phyloP scores from a whole-genome alignment of 257 asterid genomes.

The Capsicum chinense region DNA sequence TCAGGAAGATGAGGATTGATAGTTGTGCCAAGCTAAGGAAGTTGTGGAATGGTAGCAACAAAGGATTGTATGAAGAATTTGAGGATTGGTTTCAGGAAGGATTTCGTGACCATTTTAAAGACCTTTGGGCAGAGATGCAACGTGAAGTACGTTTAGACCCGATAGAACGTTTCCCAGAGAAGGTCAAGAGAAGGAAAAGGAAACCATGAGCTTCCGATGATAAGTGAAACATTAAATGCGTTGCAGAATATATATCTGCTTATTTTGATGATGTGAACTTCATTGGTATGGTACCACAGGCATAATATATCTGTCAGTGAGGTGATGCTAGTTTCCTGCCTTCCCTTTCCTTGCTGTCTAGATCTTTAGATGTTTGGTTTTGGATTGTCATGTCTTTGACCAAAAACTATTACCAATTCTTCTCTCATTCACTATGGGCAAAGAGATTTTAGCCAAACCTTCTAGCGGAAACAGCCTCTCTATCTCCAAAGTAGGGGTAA shows the following conservation, averaged over 20 bases:
- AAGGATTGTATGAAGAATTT: conserved; percentile 57
- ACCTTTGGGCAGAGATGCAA: conserved; percentile 63
- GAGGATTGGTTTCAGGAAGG: conserved; percentile 78
- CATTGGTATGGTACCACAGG: conserved; percentile 13
- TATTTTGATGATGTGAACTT: conserved; percentile 24
- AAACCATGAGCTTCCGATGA: conserved; percentile 25
- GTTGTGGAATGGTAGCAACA: conserved; percentile 59
- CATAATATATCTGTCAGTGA: conserved; percentile 16
- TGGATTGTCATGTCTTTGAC: conserved; percentile 15
- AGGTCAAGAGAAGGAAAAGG: conserved; percentile 42
- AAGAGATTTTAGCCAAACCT: background rate
- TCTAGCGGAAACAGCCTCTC: too few relatives aligned
- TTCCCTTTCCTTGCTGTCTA: background rate
- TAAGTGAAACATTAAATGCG: conserved; percentile 3
- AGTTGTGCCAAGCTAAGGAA: conserved; percentile 52
- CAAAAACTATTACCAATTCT: background rate
- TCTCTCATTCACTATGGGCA: background rate
- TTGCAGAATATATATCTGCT: conserved; percentile 14
- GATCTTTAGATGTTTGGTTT: conserved; percentile 3
- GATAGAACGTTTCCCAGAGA: conserved; percentile 43
- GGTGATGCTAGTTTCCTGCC: conserved; percentile 26
- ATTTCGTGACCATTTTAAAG: conserved; percentile 46
- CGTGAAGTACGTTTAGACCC: conserved; percentile 45
- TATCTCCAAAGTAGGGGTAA: too few relatives aligned
- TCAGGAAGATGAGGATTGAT: conserved; percentile 52